These are phyloP conservation scores for Handroanthus guayacan DNA, from an alignment of 257 asterid genomes.

Conservation along the genomic window DNA sequence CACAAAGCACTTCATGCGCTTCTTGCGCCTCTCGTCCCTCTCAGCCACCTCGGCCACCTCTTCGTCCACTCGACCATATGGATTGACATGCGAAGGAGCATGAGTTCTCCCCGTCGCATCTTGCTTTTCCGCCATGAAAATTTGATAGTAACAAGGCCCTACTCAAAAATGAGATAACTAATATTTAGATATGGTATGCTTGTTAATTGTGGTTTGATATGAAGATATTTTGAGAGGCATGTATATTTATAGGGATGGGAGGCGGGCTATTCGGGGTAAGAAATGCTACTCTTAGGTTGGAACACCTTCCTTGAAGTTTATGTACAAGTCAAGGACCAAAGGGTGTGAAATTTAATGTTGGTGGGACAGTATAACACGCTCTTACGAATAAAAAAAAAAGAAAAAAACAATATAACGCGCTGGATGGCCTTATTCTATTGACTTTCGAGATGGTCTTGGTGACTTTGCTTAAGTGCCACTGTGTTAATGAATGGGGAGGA, in stretches of 20 bases:
- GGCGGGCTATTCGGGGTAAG: background rate
- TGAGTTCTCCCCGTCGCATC: background rate
- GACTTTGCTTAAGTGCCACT: background rate
- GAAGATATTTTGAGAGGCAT: background rate
- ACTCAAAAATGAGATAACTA: background rate
- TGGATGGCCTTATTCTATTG: background rate
- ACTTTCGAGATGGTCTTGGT: background rate
- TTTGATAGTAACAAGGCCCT: background rate
- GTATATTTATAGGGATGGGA: background rate
- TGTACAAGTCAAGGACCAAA: background rate
- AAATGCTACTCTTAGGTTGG: background rate
- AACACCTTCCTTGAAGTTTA: background rate
- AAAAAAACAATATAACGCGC: background rate
- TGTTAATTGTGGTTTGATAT: background rate
- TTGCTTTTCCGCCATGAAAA: background rate
- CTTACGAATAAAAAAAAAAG: no score
- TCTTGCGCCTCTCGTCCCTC: constrained; percentile 30
- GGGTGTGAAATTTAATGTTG: background rate
- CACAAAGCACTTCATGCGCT: constrained; percentile 36
- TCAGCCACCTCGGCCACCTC: constrained; percentile 31
- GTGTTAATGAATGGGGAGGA: background rate
- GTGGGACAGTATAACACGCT: background rate
- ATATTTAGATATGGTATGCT: background rate
- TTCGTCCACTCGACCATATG: constrained; percentile 35
- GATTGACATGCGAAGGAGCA: background rate